phyloP scores from a whole-genome alignment of 23 red algal genomes.

The Gracilaria domingensis region DNA sequence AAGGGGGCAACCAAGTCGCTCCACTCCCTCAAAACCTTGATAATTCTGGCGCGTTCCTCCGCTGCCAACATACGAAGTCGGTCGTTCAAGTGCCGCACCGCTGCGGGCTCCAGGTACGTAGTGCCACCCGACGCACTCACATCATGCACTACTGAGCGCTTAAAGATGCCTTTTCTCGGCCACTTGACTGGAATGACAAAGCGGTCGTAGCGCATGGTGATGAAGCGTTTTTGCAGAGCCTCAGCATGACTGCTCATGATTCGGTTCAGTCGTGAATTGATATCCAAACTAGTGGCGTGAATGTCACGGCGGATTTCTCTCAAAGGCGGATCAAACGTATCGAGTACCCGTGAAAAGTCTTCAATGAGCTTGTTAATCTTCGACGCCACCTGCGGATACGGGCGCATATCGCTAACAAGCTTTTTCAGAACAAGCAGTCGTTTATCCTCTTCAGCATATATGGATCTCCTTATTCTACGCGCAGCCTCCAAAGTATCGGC shows the following conservation, averaged over 20 bases:
- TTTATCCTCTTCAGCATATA: no score
- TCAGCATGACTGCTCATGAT: slow-evolving; percentile 61
- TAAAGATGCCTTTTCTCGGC: slow-evolving; percentile 43
- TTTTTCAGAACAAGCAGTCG: slow-evolving; percentile 27
- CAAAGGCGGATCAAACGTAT: slow-evolving; percentile 63
- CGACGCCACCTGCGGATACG: slow-evolving; percentile 36
- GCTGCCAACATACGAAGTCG: slow-evolving; percentile 81
- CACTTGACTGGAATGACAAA: slow-evolving; percentile 95
- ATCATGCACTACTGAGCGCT: slow-evolving; percentile 81
- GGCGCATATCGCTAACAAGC: slow-evolving; percentile 46
- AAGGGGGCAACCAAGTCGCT: slow-evolving; percentile 54
- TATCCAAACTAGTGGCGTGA: slow-evolving; percentile 2
- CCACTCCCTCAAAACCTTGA: slow-evolving; percentile 60
- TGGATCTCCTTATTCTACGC: no score
- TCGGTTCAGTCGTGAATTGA: slow-evolving; percentile 16
- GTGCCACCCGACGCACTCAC: no score
- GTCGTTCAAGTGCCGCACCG: no score
- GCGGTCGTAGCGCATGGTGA: slow-evolving; percentile 87
- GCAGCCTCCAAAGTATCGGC: no score
- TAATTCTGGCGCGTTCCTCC: slow-evolving; percentile 66
- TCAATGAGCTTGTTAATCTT: slow-evolving; percentile 64
- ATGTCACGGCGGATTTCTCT: slow-evolving; percentile 44
- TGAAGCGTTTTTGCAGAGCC: no score
- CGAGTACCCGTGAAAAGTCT: slow-evolving; percentile 68
- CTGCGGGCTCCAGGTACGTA: no score